Evolutionary conservation across 768 basidiomycete genomes (phyloP), one percentile per base, ranked within the genome.

Genomic region (Lentinula raphanica): DNA sequence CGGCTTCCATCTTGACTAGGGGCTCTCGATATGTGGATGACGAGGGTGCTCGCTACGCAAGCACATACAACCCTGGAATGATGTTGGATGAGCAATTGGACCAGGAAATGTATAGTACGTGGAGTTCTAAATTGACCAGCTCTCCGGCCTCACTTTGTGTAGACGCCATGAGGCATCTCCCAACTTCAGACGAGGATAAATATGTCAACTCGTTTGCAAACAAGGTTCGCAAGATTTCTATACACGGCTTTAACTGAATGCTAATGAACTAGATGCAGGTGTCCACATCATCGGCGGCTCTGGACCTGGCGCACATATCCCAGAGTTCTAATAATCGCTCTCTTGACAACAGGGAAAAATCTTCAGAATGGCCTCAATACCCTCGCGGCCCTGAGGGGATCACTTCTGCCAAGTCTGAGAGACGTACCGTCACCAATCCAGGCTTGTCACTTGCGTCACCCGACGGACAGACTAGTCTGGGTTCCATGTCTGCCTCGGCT

Each of bases 281-380:
- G 58, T 90, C 93, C 1, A 85, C 89, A 17, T 89, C 92, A 17
- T 96, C 95, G 19, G 94, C 92, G 32, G 95, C 96, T 40, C 73
- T 98, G 65, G 95, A 98, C 71, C 81, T 98, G 36, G 94, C 96
- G 15, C 92, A 94, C 50, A 81, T 92, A 32, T 87, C 91, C 3
- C 92, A 92, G 68, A 88, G 88, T 5, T 87, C 90, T 13, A 68
- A 77, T 29, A 71, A 74, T 60, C 84, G 86, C 44, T 67, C 72
- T 27, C 72, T 81, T 60, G 86, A 88, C 48, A 39, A 36, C 23
- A 77, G 82, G 32, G 87, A 87, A 67, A 88, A 86, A 69, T 79
- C 90, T 8, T 93, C 93, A 1, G 94, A 97, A 69, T 98, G 95
- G 95, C 92, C 94, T 31, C 92, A 94, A 69, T 97, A 94, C 72